Base-by-base conservation (phyloP, 148 eudicot genomes). In the Polygonum maritimum region DNA sequence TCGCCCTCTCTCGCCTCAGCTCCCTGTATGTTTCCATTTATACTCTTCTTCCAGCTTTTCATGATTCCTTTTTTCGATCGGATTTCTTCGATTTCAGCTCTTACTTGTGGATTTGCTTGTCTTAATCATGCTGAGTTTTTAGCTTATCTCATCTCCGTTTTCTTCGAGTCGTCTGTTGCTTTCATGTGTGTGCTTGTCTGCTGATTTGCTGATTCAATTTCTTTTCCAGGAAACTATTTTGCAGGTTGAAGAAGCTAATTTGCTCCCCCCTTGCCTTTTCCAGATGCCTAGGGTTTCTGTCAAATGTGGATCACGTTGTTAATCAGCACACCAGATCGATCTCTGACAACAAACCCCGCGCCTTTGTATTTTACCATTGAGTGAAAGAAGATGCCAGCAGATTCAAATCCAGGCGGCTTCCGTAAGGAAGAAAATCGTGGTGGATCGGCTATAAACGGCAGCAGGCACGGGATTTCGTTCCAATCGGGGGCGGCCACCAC, bases 321-420 rank as follows among this genome's bases (percentile, higher is more conserved):
- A 38, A 35, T 16, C 45, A 18, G 44, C 6, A 7, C 45, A 15
- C 15, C 38, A 15, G 71, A 36, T 67, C 18, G 8, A 36, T 35
- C 70, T 15, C 38, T 11, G 44, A 36, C 16, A 9, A 7, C 65
- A 26, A 51, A 18, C 31, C 31, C 31, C 31, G 16, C 39, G 9
- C 38, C 44, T n/a, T 67, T 67, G 71, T 45, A 35, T 48, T 48
- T 45, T 22, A 31, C 1, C 2, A 45, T 48, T 21, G 35, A 48
- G 49, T 48, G 62, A 74, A n/a, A n/a, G n/a, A n/a, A 80, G 74
- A 90, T 90, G 94, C 86, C 88, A 8, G 85, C 85, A 5, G 85
- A 89, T 76, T 83, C 96, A 33, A 88, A 90, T 81, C 48, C 84
- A n/a, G 89, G 97, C 72, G 89, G 97, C 72, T 92, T 88, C 83